Base-by-base conservation (phyloP, 2,329 filamentous ascomycete species). In the Cladorrhinum sp. region DNA sequence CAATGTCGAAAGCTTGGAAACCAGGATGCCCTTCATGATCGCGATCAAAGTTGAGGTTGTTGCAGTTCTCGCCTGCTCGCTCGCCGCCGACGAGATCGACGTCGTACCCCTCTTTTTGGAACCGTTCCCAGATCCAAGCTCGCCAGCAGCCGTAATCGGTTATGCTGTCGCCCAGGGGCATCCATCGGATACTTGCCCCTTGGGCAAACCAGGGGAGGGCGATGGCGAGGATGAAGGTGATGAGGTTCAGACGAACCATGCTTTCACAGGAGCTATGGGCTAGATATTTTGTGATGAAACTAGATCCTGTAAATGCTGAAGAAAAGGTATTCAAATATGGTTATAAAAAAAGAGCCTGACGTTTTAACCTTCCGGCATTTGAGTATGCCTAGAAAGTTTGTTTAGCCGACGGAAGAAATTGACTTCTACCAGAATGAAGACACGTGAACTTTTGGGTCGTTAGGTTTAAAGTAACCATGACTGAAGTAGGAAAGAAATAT, bases 71-170 rank as follows among this genome's bases (percentile, higher is more conserved):
- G 4, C 52, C 52, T 25, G 53, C 53, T 7, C 13, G 38, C 32
- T 56, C 38, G 38, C 53, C 38, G 16, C 53, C 53, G 23, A 56
- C 53, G 13, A 56, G 53, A 12, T 56, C 53, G 18, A 56, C 32
- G 16, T 24, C 16, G 23, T 49, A 25, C 20, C 25, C 25, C n/a
- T 29, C 38, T n/a, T 29, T 56, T 32, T 56, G 53, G 23, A 56
- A 45, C 10, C 53, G 53, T 16, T 48, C 36, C 36, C 41, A 56
- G 53, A 56, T 56, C 53, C 53, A 56, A 8, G 53, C 53, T 22
- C 53, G 53, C 53, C 53, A 49, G 53, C 53, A 56, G 36, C 53
- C 53, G 38, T 56, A 56, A 38, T 56, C 53, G 22, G 53, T 56
- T 29, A 56, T 56, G 23, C 32, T 45, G 38, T 56, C 53, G 13